phyloP scores from a whole-genome alignment of 2,329 filamentous ascomycete genomes.

The Septoria linicola region DNA sequence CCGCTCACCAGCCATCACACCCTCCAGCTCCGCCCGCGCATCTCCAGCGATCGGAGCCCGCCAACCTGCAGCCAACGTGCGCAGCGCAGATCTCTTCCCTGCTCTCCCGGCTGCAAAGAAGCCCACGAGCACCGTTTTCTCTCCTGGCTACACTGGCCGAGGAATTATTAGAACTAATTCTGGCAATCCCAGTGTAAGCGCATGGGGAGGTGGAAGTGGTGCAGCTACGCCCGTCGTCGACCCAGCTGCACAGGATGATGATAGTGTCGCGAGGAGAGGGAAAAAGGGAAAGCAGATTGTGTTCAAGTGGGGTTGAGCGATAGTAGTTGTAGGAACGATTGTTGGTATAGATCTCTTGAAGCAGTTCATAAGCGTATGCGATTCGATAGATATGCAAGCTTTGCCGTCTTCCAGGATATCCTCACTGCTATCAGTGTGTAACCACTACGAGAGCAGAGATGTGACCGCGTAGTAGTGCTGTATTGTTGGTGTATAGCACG shows the following conservation, averaged over 20 bases:
- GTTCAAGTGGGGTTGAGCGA: constrained; percentile 54
- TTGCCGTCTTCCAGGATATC: too few species aligned
- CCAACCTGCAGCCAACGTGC: constrained; percentile 33
- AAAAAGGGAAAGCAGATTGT: constrained; percentile 53
- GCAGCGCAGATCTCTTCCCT: constrained; percentile 67
- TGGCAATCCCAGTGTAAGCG: constrained; percentile 41
- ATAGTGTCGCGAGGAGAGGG: constrained; percentile 45
- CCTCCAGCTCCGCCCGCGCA: constrained; percentile 31
- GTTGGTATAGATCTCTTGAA: too few species aligned
- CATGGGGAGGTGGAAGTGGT: constrained; percentile 40
- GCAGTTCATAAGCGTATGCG: too few species aligned
- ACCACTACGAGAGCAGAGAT: too few species aligned
- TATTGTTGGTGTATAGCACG: too few species aligned
- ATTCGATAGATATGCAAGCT: too few species aligned
- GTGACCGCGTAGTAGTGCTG: too few species aligned
- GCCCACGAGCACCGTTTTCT: constrained; percentile 56
- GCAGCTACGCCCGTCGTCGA: constrained; percentile 23
- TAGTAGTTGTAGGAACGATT: too few species aligned
- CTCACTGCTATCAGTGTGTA: too few species aligned
- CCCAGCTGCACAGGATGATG: constrained; percentile 23
- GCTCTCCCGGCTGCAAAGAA: constrained; percentile 77
- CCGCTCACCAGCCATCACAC: constrained; percentile 34
- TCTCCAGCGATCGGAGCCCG: constrained; percentile 40
- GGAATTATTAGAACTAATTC: constrained; percentile 46
- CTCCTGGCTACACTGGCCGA: constrained; percentile 49